Evolutionary conservation across 179 eudicot genomes (phyloP).

Genomic region (Spergularia azorica): DNA sequence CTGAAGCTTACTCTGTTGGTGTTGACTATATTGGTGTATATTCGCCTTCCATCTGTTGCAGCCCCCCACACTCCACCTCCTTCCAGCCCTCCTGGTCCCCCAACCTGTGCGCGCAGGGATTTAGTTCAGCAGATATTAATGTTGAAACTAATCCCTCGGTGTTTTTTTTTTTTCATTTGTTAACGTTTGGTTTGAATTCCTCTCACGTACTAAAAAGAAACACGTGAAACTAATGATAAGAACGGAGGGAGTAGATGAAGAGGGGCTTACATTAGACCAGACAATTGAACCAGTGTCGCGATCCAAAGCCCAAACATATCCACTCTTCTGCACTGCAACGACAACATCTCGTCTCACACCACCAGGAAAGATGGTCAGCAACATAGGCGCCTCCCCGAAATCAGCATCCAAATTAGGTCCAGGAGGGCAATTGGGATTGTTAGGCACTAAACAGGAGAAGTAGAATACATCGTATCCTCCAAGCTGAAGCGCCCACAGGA

Average conservation of each 20-base stretch:
- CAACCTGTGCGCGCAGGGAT: constrained; percentile 36
- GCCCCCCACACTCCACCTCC: constrained; percentile 79
- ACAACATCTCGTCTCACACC: constrained; percentile 33
- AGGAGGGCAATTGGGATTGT: constrained; percentile 64
- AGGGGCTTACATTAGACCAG: constrained; percentile 50
- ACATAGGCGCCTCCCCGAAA: constrained; percentile 60
- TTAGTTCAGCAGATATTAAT: background rate
- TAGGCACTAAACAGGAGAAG: constrained; percentile 37
- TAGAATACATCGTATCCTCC: constrained; percentile 45
- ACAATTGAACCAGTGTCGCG: constrained; percentile 47
- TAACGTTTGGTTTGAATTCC: background rate
- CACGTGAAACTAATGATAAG: no score
- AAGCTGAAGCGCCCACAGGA: constrained; percentile 35
- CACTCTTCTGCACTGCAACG: constrained; percentile 42
- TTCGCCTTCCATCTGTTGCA: constrained; percentile 47
- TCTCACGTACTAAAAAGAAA: no score
- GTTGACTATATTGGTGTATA: constrained; percentile 64
- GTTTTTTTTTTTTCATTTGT: background rate
- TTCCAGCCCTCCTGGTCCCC: constrained; percentile 51
- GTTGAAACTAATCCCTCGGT: background rate
- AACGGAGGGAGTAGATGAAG: no score
- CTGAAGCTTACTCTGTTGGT: constrained; percentile 31
- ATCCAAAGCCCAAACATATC: constrained; percentile 62
- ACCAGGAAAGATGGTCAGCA: constrained; percentile 23
- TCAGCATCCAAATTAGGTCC: constrained; percentile 85